A percentile compares a stretch with the other conserved stretches of the same genome.
These are phyloP conservation scores for Aureobasidium subglaciale DNA, from an alignment of 2,329 filamentous ascomycete genomes.

Conservation along the genomic window DNA sequence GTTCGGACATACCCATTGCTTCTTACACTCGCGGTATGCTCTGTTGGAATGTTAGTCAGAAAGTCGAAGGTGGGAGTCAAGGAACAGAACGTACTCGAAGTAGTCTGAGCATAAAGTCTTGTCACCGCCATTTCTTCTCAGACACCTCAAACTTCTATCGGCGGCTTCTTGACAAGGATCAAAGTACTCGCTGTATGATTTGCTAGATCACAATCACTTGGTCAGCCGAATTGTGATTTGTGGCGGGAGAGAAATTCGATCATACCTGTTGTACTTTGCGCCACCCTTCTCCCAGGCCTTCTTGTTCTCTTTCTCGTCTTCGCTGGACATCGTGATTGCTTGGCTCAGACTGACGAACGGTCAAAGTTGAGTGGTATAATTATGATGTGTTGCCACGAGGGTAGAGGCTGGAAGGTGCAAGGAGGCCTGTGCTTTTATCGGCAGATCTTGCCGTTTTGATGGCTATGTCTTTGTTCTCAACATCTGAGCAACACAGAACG, in stretches of 20 bases:
- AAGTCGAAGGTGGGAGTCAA: neutral
- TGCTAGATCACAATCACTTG: conserved; percentile 48
- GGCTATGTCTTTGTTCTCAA: too few species aligned
- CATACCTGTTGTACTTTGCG: conserved; percentile 32
- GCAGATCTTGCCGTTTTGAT: conserved; percentile 3
- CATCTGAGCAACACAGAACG: too few species aligned
- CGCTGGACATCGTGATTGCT: neutral
- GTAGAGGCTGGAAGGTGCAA: neutral
- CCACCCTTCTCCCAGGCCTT: conserved; percentile 31
- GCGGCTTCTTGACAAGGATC: conserved; percentile 96
- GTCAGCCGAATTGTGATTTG: neutral
- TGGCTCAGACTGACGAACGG: too few species aligned
- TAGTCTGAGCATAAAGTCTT: conserved; percentile 87
- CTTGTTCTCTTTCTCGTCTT: conserved; percentile 20
- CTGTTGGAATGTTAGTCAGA: conserved; percentile 37
- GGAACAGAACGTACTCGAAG: conserved; percentile 68
- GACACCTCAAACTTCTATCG: conserved; percentile 72
- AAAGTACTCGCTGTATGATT: conserved; percentile 80
- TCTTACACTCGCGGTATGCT: conserved; percentile 91
- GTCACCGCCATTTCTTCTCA: conserved; percentile 83
- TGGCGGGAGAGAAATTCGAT: neutral
- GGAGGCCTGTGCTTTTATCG: conserved; percentile 4
- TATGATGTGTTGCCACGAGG: conserved; percentile 4
- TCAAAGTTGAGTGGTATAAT: too few species aligned
- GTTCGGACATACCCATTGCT: conserved; percentile 67